A percentile compares a stretch with the other conserved stretches of the same genome.
Conservation (phyloP, 1,284 basidiomycete species). For the Leccinum subrobustum region DNA sequence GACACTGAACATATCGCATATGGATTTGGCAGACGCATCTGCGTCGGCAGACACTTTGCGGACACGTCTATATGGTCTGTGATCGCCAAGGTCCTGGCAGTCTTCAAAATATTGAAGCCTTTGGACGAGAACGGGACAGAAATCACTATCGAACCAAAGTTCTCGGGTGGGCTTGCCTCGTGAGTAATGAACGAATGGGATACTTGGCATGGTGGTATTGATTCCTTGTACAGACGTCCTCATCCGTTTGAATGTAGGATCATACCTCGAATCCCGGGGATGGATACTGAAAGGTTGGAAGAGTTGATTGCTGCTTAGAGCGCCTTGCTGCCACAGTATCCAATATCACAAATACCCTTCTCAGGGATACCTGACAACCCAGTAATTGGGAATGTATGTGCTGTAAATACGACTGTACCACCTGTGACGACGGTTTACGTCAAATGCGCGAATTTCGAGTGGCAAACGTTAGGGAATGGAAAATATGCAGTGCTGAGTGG, state of each 20-base stretch:
- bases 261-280: constrained; percentile 12
- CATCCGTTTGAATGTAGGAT: constrained; percentile 20
- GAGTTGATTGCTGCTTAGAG: constrained; percentile 4
- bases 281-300: constrained; percentile 11
- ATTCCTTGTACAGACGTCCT: constrained; percentile 10
- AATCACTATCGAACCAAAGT: constrained; percentile 12
- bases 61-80: constrained; percentile 19
- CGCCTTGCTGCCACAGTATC: neutral
- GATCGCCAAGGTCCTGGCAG: constrained; percentile 14
- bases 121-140: constrained; percentile 10
- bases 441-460: neutral
- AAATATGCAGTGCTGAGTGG: neutral
- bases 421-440: neutral
- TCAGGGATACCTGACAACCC: neutral
- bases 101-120: constrained; percentile 12
- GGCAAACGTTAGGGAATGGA: neutral
- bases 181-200: neutral
- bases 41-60: constrained; percentile 20
- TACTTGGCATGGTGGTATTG: neutral
- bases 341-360: neutral
- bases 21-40: constrained; percentile 24
- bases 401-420: neutral
- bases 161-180: constrained; percentile 11
- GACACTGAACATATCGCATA: constrained; percentile 16
- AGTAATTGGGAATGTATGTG: neutral